These are phyloP conservation scores for Marchantia polymorpha DNA, from an alignment of 225 moss, liverwort and hornwort genomes.

Conservation along the genomic window DNA sequence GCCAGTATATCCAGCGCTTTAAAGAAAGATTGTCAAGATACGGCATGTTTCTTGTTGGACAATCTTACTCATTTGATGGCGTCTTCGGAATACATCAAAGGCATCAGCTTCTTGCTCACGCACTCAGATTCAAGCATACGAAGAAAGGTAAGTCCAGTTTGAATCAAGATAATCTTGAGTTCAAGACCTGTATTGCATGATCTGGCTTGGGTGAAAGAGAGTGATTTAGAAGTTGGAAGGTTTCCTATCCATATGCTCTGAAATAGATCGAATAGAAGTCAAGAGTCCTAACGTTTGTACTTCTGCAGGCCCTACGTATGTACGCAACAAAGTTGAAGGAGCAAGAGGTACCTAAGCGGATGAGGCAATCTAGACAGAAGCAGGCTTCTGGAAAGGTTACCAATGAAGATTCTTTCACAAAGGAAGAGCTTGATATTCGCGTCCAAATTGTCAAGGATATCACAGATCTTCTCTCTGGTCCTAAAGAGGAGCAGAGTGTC, in stretches of 20 bases:
- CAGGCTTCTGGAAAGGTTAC: constrained; percentile 13
- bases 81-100: constrained; percentile 62
- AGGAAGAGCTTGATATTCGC: constrained; percentile 57
- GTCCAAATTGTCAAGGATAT: constrained; percentile 54
- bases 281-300: too few species aligned
- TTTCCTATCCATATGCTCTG: too few species aligned
- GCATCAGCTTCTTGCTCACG: constrained; percentile 68
- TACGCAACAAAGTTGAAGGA: constrained; percentile 69
- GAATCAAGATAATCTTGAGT: neutral
- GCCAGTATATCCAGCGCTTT: constrained; percentile 20
- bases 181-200: too few species aligned
- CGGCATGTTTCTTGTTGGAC: constrained; percentile 63
- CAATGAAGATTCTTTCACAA: constrained; percentile 15
- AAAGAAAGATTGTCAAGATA: constrained; percentile 46
- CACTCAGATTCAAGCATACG: constrained; percentile 62
- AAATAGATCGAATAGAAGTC: too few species aligned
- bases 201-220: too few species aligned
- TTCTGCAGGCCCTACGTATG: constrained; percentile 64
- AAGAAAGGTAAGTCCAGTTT: constrained; percentile 50
- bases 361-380: constrained; percentile 41
- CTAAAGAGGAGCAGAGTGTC: constrained; percentile 43
- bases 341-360: constrained; percentile 41
- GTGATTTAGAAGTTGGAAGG: too few species aligned
- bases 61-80: constrained; percentile 69
- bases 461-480: constrained; percentile 44